Evolutionary conservation across 176 grass and related monocot genomes (phyloP), one percentile per base, ranked within the genome.

Genomic region (Bromus sterilis): DNA sequence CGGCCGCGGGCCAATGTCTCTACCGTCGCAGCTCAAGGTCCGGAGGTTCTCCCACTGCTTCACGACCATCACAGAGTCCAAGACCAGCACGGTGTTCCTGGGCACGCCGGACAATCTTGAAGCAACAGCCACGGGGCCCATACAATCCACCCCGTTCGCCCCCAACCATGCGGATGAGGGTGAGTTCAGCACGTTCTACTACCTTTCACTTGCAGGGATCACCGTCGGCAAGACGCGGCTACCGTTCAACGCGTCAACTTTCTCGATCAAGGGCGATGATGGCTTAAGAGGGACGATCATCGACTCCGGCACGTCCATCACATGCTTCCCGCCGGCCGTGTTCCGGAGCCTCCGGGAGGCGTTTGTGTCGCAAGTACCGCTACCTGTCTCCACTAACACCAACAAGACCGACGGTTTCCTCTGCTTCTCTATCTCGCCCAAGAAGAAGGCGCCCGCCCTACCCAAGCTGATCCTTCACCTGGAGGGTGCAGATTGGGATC

Each of bases 221-320:
- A n/a, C n/a, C n/a, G n/a, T n/a, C n/a, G n/a, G n/a, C n/a, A n/a
- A n/a, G n/a, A n/a, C n/a, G n/a, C n/a, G n/a, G n/a, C n/a, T n/a
- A n/a, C n/a, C n/a, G n/a, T n/a, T n/a, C n/a, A n/a, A 75, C 1
- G 49, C 64, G 56, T 91, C 85, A 0, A 43, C 65, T 37, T 84
- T 94, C 35, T 74, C 69, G 0, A 6, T 86, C 11, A 80, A 89
- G 31, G 26, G 34, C 2, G 80, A 91, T 10, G n/a, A n/a, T n/a
- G 88, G 85, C 10, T 61, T 55, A 0, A 85, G 87, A 24, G 91
- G 91, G 10, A 39, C 87, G 75, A 31, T 88, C 42, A 90, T 94
- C 66, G 91, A 94, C 82, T 94, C 91, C 0, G 88, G 85, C 21
- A 84, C 88, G 0, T 16, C 36, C 23, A 29, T 94, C 12, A 94